Percentiles rank a stretch among this genome's conserved stretches.
These are phyloP conservation scores for Fusarium sp. DNA, from an alignment of 2,329 filamentous ascomycete genomes.

Conservation along the genomic window DNA sequence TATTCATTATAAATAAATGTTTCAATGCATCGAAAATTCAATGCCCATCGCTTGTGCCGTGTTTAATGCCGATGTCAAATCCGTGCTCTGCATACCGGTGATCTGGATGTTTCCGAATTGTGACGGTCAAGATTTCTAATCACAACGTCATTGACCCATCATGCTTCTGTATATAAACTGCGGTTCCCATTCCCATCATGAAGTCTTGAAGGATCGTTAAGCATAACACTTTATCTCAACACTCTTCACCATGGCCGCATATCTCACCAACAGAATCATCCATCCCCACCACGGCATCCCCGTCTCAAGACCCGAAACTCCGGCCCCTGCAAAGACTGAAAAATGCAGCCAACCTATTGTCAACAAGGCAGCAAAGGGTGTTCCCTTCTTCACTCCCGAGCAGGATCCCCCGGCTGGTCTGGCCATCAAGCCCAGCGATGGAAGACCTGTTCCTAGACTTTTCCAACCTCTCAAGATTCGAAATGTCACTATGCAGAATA, in stretches of 20 bases:
- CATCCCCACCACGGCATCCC: constrained; percentile 48
- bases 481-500: constrained; percentile 59
- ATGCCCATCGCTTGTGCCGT: not conserved
- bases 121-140: constrained; percentile 25
- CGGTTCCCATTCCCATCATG: not conserved
- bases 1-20: constrained; percentile 30
- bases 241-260: constrained; percentile 44
- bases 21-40: constrained; percentile 9
- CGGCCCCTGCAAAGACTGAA: constrained; percentile 32
- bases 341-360: constrained; percentile 42
- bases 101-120: not conserved
- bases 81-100: not conserved
- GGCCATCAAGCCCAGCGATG: constrained; percentile 57
- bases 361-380: constrained; percentile 47
- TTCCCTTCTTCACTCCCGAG: constrained; percentile 63
- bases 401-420: constrained; percentile 60
- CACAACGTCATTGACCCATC: constrained; percentile 29
- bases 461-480: constrained; percentile 63
- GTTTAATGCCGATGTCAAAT: not conserved
- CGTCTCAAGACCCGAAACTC: constrained; percentile 43
- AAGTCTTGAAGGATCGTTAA: not conserved
- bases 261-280: constrained; percentile 43
- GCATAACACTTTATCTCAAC: not conserved
- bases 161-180: constrained; percentile 11
- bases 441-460: constrained; percentile 63